phyloP scores from a whole-genome alignment of 192 early-diverging fungal species.

The Backusella macrospora region DNA sequence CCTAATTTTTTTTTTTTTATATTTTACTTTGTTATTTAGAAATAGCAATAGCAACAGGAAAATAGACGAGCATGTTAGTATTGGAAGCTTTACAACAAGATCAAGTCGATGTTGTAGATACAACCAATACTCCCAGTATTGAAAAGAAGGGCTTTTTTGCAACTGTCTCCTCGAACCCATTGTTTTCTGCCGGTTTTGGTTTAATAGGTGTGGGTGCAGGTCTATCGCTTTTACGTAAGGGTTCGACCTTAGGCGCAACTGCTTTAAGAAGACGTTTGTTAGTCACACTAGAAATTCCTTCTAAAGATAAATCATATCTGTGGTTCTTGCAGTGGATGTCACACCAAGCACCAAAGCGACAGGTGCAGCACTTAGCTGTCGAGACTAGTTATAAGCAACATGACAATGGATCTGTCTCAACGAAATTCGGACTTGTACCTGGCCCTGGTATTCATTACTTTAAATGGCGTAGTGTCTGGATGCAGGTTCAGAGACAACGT shows the following conservation, averaged over 20 bases:
- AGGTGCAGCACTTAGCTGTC: slow-evolving; percentile 78
- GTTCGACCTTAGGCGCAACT: slow-evolving; percentile 66
- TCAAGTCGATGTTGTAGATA: not conserved
- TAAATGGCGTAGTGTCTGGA: slow-evolving; percentile 76
- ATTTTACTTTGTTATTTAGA: not conserved
- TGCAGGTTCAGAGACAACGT: slow-evolving; percentile 82
- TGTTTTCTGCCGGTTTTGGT: slow-evolving; percentile 94
- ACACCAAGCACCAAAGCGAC: slow-evolving; percentile 49
- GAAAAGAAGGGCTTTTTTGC: slow-evolving; percentile 28
- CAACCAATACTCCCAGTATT: not conserved
- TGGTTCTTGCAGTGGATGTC: slow-evolving; percentile 97
- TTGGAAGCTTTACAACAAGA: slow-evolving; percentile 1
- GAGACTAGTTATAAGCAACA: slow-evolving; percentile 87
- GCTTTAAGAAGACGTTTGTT: slow-evolving; percentile 78
- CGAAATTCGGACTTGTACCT: slow-evolving; percentile 86
- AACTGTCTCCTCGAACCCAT: slow-evolving; percentile 72
- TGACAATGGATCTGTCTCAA: slow-evolving; percentile 87
- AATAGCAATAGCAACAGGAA: not conserved
- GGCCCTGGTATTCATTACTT: slow-evolving; percentile 92
- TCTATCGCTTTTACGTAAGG: slow-evolving; percentile 76
- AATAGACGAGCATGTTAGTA: not conserved
- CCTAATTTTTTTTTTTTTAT: not conserved
- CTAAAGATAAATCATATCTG: slow-evolving; percentile 89
- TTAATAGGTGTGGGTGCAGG: slow-evolving; percentile 87
- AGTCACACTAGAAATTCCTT: slow-evolving; percentile 92